Conservation (phyloP, 441 rosid species). For the Bruguiera hainesii region DNA sequence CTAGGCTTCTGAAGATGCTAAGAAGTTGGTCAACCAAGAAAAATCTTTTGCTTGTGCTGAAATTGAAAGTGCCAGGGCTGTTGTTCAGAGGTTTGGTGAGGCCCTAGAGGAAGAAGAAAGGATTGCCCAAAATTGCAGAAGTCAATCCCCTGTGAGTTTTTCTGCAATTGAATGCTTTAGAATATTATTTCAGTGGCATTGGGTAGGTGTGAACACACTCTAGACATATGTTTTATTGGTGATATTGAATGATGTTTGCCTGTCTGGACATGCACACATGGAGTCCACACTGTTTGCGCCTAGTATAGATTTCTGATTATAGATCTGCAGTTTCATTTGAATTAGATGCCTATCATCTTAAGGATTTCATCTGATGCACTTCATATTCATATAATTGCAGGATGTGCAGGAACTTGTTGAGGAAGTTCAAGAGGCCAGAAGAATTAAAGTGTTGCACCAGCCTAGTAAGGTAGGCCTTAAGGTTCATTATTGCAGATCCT, state of each 20-base stretch:
- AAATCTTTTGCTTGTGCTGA: conserved; percentile 98
- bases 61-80: conserved; percentile 95
- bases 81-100: conserved; percentile 90
- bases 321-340: too few species aligned
- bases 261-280: neutral
- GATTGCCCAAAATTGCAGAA: conserved; percentile 54
- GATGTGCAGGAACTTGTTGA: conserved; percentile 70
- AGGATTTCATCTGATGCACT: conserved; percentile 8
- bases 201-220: neutral
- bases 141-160: conserved; percentile 42
- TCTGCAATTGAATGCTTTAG: neutral
- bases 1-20: conserved; percentile 97
- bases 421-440: conserved; percentile 88
- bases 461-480: conserved; percentile 69
- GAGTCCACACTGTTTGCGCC: too few species aligned
- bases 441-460: conserved; percentile 84
- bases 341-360: conserved; percentile 9
- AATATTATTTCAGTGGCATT: neutral
- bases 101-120: conserved; percentile 88
- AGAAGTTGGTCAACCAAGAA: conserved; percentile 87
- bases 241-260: neutral
- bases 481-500: conserved; percentile 5
- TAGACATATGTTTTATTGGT: neutral
- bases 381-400: conserved; percentile 31
- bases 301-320: too few species aligned